Evolutionary conservation across 768 basidiomycete genomes (phyloP).

Genomic region (Rubroboletus pulcherrimus): DNA sequence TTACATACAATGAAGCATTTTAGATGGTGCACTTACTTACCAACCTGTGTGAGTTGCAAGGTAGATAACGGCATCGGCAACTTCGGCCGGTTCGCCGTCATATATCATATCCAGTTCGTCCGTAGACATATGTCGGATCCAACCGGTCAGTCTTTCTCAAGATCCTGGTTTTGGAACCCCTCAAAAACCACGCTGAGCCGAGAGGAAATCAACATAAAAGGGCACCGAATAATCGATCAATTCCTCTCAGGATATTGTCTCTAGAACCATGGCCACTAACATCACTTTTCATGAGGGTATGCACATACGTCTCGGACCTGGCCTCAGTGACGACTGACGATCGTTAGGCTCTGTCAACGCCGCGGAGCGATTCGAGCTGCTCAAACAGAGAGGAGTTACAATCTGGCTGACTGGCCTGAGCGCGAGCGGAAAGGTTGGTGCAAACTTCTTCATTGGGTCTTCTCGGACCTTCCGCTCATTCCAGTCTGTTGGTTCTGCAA

Average conservation of each 20-base stretch:
- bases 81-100: constrained; percentile 9
- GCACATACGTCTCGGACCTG: neutral
- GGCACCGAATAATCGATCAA: neutral
- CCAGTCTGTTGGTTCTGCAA: neutral
- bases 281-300: constrained; percentile 70
- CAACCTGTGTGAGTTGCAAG: neutral
- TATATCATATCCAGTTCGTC: neutral
- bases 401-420: constrained; percentile 97
- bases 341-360: constrained; percentile 63
- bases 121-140: neutral
- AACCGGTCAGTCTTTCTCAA: constrained; percentile 11
- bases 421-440: constrained; percentile 84
- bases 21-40: neutral
- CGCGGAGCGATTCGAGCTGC: constrained; percentile 60
- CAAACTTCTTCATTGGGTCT: neutral
- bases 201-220: constrained; percentile 10
- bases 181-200: neutral
- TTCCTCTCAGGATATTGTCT: neutral
- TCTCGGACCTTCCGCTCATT: neutral
- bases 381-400: constrained; percentile 83
- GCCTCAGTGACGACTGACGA: neutral
- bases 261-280: constrained; percentile 38
- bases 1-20: neutral
- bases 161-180: neutral
- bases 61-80: constrained; percentile 3